Conservation (phyloP, 345 rosid genomes). For the Ceriops tagal region DNA sequence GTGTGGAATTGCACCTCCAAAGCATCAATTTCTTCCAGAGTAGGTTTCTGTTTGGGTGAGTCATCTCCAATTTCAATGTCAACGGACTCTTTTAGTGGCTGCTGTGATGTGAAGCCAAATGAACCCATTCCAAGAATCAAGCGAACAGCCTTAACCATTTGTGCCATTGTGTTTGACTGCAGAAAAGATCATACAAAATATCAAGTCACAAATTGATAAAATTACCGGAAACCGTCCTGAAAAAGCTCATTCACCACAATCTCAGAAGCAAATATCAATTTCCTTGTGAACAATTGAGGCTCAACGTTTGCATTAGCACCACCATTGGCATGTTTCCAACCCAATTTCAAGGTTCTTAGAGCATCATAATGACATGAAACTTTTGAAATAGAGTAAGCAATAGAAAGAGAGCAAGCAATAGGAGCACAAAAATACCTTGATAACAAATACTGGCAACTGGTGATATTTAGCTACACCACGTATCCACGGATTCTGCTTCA, state of each 20-base stretch:
- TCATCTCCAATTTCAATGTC: constrained; percentile 84
- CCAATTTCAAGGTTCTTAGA: background rate
- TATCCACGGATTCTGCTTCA: constrained; percentile 79
- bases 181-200: constrained; percentile 8
- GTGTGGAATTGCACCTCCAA: constrained; percentile 59
- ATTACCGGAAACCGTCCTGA: background rate
- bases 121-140: constrained; percentile 80
- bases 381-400: background rate
- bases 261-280: background rate
- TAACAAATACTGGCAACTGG: constrained; percentile 69
- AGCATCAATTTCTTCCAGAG: constrained; percentile 96
- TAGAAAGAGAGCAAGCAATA: background rate
- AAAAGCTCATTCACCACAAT: constrained; percentile 1
- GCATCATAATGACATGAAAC: background rate
- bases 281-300: background rate
- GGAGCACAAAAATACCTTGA: constrained; percentile 45
- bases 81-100: constrained; percentile 29
- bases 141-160: constrained; percentile 92
- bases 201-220: background rate
- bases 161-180: constrained; percentile 95
- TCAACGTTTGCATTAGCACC: background rate
- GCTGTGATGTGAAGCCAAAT: constrained; percentile 39
- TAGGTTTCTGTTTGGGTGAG: constrained; percentile 80
- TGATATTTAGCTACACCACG: constrained; percentile 82
- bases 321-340: background rate